Conservation (phyloP, 2,329 filamentous ascomycete genomes). For the Juglanconis oblonga region DNA sequence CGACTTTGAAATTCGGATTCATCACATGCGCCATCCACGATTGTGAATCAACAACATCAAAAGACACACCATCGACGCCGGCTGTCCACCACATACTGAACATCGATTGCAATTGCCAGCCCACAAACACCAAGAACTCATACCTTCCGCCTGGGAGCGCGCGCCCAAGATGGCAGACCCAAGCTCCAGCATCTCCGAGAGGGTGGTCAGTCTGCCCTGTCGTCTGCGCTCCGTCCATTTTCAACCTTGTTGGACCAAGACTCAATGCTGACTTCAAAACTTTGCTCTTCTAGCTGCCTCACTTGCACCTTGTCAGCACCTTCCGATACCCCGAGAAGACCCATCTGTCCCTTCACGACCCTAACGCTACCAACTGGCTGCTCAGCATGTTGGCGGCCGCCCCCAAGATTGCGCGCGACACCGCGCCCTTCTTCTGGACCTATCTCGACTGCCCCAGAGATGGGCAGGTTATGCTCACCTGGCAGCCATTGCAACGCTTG, state of each 20-base stretch:
- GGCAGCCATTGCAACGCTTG: slow-evolving; percentile 75
- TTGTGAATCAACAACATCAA: slow-evolving; percentile 2
- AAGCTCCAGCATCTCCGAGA: slow-evolving; percentile 32
- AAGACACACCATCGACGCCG: not conserved
- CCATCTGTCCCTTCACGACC: slow-evolving; percentile 67
- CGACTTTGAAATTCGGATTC: not conserved
- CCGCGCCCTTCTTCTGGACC: slow-evolving; percentile 88
- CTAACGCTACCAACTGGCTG: slow-evolving; percentile 71
- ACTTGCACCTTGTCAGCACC: slow-evolving; percentile 86
- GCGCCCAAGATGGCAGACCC: slow-evolving; percentile 28
- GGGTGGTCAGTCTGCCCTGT: slow-evolving; percentile 18
- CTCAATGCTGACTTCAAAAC: slow-evolving; percentile 32
- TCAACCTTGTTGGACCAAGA: not conserved
- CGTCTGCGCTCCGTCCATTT: not conserved
- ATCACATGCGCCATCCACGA: slow-evolving; percentile 14
- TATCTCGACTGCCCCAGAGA: slow-evolving; percentile 81
- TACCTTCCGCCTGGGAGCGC: slow-evolving; percentile 7
- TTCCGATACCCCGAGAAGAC: slow-evolving; percentile 75
- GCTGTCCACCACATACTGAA: not conserved
- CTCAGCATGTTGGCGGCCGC: slow-evolving; percentile 54
- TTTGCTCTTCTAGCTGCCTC: slow-evolving; percentile 60
- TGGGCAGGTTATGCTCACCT: slow-evolving; percentile 79
- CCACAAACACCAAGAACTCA: not conserved
- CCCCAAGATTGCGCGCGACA: slow-evolving; percentile 79
- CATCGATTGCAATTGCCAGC: not conserved